These are phyloP conservation scores for Pisolithus sp. DNA, from an alignment of 768 basidiomycete genomes.

Conservation along the genomic window DNA sequence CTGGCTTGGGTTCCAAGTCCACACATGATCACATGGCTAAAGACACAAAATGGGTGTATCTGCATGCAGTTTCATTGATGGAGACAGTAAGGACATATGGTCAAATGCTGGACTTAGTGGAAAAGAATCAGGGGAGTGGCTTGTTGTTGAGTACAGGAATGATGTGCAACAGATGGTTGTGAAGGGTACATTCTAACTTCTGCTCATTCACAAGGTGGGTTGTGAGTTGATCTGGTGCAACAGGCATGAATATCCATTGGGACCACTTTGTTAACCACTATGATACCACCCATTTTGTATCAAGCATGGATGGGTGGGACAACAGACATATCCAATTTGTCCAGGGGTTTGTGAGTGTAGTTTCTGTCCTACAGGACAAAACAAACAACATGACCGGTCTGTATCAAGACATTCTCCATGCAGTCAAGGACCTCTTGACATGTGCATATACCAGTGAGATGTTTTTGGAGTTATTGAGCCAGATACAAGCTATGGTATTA, in stretches of 20 bases:
- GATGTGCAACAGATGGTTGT: conserved; percentile 90
- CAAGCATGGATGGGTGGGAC: too few species aligned
- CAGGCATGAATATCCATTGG: too few species aligned
- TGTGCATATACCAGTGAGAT: conserved; percentile 82
- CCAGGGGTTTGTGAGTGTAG: too few species aligned
- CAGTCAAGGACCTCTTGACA: conserved; percentile 81
- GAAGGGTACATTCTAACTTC: conserved; percentile 55
- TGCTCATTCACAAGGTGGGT: not conserved
- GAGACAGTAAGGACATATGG: conserved; percentile 98
- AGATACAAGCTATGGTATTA: conserved; percentile 78
- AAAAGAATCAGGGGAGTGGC: too few species aligned
- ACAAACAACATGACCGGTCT: conserved; percentile 87
- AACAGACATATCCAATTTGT: too few species aligned
- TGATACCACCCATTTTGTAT: too few species aligned
- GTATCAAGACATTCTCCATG: conserved; percentile 77
- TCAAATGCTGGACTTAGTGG: conserved; percentile 89
- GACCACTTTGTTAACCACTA: too few species aligned
- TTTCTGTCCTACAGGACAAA: too few species aligned
- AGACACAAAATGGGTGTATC: conserved; percentile 97
- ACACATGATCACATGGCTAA: conserved; percentile 93
- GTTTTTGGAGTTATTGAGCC: conserved; percentile 70
- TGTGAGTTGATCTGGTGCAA: too few species aligned
- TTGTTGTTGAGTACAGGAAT: conserved; percentile 88
- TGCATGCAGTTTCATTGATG: conserved; percentile 96
- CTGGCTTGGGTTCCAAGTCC: conserved; percentile 97